phyloP scores from a whole-genome alignment of 1,139 yeast species.

The Suhomyces yuchorum region DNA sequence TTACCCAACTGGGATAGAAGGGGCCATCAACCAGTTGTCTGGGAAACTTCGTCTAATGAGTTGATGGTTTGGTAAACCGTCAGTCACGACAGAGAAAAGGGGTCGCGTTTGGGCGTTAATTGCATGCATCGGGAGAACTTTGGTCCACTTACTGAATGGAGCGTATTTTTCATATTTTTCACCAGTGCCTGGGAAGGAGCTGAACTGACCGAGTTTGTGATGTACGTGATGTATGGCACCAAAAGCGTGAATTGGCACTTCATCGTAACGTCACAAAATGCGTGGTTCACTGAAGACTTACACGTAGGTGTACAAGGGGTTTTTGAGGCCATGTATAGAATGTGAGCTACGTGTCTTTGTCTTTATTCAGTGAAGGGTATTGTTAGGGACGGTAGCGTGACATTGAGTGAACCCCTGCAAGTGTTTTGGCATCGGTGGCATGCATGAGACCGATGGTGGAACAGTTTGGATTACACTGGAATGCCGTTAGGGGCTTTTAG shows the following conservation, averaged over 20 bases:
- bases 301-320: neutral
- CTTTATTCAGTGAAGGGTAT: neutral
- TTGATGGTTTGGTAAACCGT: neutral
- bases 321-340: neutral
- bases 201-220: neutral
- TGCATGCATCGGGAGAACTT: neutral
- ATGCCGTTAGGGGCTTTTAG: neutral
- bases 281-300: neutral
- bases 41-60: constrained; percentile 3
- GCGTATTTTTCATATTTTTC: neutral
- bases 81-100: neutral
- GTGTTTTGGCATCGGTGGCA: no score
- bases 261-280: no score
- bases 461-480: no score
- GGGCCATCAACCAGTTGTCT: constrained; percentile 1
- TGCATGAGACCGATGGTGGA: no score
- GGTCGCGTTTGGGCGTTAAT: constrained; percentile 1
- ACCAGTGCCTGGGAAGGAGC: neutral
- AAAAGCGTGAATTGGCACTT: neutral
- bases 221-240: neutral
- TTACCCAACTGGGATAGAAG: constrained; percentile 3
- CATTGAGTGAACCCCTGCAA: neutral
- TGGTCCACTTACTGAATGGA: neutral
- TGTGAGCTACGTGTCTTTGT: neutral
- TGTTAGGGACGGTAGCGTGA: neutral